Evolutionary conservation across 1,284 basidiomycete genomes (phyloP), one percentile per base, ranked within the genome.

Genomic region (Cutaneotrichosporon cyanovorans): DNA sequence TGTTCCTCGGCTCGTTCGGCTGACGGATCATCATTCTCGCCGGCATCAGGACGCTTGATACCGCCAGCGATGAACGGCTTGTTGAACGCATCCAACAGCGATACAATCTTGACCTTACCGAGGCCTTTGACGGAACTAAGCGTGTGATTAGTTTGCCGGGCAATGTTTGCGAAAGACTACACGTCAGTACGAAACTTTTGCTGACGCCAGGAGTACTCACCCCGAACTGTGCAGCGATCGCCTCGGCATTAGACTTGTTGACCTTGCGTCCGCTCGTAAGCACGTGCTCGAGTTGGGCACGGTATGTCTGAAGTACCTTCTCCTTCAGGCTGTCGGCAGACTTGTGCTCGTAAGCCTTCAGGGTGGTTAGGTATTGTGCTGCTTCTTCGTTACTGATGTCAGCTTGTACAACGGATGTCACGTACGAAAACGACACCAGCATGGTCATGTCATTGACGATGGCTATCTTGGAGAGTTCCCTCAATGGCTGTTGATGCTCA

Each of bases 161-260:
- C 79, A 37, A 92, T 85, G 48, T 82, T 80, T 4, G 83, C 80
- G 56, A 97, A 87, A 55, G 86, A 89, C 91, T 69, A 39, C 2
- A 15, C 14, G 42, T 46, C 35, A 49, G 47, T n/a, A n/a, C 16
- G 11, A 16, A 3, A 23, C n/a, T n/a, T n/a, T n/a, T n/a, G n/a
- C 20, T 22, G 28, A 6, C 1, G 4, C 2, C 3, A 5, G 4
- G 12, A 10, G 9, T n/a, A 76, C 84, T 55, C 73, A 95, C 91
- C 16, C 91, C 91, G 62, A 93, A 85, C n/a, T 87, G 84, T 0
- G 85, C 84, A n/a, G 86, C 79, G 21, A 99, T 74, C 1, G 92
- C 95, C 68, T 91, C 82, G 1, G 93, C 90, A 62, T 99, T 95
- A 0, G 93, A 97, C 75, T 93, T 96, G 74, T 98, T 98, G 48